Evolutionary conservation across 1,139 yeast genomes (phyloP).

Genomic region (Magnusiomyces paraingens): DNA sequence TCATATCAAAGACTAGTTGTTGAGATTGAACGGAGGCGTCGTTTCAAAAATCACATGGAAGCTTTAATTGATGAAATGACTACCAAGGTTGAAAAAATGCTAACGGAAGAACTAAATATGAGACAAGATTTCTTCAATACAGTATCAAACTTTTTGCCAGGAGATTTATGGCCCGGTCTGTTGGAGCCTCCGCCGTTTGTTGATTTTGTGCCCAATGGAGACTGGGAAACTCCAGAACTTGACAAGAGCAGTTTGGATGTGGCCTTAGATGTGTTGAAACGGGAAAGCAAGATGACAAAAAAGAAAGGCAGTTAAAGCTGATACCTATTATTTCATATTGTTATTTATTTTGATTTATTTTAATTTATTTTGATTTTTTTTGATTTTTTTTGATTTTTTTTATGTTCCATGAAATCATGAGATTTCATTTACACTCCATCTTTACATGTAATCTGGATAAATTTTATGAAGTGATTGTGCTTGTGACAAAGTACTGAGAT

Average conservation of each 20-base stretch:
- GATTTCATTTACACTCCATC: too few species aligned
- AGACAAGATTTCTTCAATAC: constrained; percentile 39
- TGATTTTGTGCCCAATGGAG: constrained; percentile 10
- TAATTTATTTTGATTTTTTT: too few species aligned
- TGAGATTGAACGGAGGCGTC: constrained; percentile 34
- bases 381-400: too few species aligned
- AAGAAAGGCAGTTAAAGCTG: neutral
- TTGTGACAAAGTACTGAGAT: too few species aligned
- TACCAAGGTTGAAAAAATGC: neutral
- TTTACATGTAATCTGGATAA: too few species aligned
- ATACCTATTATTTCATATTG: neutral
- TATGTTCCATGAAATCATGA: too few species aligned
- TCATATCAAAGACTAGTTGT: constrained; percentile 45
- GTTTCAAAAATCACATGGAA: constrained; percentile 11
- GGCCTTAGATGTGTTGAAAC: neutral
- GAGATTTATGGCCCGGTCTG: constrained; percentile 44
- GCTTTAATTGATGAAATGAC: neutral
- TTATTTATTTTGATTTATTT: neutral
- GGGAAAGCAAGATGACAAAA: neutral
- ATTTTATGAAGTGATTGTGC: too few species aligned
- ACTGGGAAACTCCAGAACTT: constrained; percentile 12
- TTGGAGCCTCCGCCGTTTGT: constrained; percentile 27
- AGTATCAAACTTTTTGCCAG: constrained; percentile 50
- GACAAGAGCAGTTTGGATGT: neutral
- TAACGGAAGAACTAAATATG: constrained; percentile 35